Evolutionary conservation across 257 asterid species (phyloP).

Genomic region (Nicotiana sylvestris): DNA sequence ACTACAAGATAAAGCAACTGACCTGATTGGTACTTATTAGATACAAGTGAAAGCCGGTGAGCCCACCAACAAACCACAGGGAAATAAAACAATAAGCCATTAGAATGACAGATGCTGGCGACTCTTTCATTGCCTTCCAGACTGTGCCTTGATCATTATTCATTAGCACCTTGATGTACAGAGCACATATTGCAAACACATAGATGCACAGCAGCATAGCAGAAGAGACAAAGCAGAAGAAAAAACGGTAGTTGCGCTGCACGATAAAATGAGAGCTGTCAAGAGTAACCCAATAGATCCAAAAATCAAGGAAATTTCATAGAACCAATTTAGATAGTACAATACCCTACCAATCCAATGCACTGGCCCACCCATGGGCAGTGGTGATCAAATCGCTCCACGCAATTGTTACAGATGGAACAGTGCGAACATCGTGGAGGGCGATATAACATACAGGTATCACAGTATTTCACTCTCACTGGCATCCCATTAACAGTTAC

Average conservation of each 20-base stretch:
- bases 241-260: constrained; percentile 97
- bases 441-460: constrained; percentile 97
- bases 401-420: constrained; percentile 94
- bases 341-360: constrained; percentile 73
- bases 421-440: constrained; percentile 99
- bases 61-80: constrained; percentile 99
- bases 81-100: constrained; percentile 89
- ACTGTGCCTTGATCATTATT: constrained; percentile 72
- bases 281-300: constrained; percentile 16
- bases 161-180: constrained; percentile 89
- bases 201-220: constrained; percentile 91
- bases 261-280: constrained; percentile 22
- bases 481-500: constrained; percentile 94
- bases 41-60: constrained; percentile 92
- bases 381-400: constrained; percentile 97
- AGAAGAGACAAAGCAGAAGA: constrained; percentile 87
- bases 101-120: constrained; percentile 84
- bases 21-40: constrained; percentile 96
- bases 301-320: neutral
- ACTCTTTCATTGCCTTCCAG: constrained; percentile 92
- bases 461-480: constrained; percentile 90
- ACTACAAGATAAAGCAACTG: constrained; percentile 19
- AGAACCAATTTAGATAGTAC: constrained; percentile 1
- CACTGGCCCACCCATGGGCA: constrained; percentile 99
- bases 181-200: constrained; percentile 77